phyloP scores from a whole-genome alignment of 768 basidiomycete genomes.

The Mrakia hoshinonis region DNA sequence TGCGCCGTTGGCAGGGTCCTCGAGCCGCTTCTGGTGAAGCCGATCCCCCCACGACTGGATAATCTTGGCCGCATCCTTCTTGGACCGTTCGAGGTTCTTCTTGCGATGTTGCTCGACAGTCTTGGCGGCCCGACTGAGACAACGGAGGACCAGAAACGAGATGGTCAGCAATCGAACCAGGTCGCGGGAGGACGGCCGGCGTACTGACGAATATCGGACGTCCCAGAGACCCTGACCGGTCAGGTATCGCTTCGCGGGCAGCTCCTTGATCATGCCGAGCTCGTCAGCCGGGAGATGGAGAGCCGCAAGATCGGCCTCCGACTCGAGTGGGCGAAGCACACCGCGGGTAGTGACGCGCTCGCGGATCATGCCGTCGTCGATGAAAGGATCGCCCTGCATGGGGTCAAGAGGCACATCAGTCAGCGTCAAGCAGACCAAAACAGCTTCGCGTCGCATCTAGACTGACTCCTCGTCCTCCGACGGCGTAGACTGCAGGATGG shows the following conservation, averaged over 20 bases:
- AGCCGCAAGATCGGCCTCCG: slow-evolving; percentile 56
- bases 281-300: slow-evolving; percentile 57
- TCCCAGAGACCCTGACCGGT: slow-evolving; percentile 41
- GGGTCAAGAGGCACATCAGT: neutral
- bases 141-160: neutral
- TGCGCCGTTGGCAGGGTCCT: slow-evolving; percentile 33
- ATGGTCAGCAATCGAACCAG: neutral
- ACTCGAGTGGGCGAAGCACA: slow-evolving; percentile 70
- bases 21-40: slow-evolving; percentile 34
- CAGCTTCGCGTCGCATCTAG: slow-evolving; percentile 17
- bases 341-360: slow-evolving; percentile 81
- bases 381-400: slow-evolving; percentile 34
- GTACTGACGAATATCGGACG: slow-evolving; percentile 36
- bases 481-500: slow-evolving; percentile 20
- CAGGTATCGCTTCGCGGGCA: slow-evolving; percentile 61
- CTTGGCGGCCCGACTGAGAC: slow-evolving; percentile 43
- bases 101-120: slow-evolving; percentile 59
- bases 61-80: slow-evolving; percentile 54
- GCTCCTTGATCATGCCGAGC: slow-evolving; percentile 69
- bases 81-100: slow-evolving; percentile 57
- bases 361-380: slow-evolving; percentile 63
- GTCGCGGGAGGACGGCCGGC: neutral
- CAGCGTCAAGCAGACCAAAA: neutral
- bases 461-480: slow-evolving; percentile 24
- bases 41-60: slow-evolving; percentile 48